Evolutionary conservation across 768 basidiomycete genomes (phyloP), one percentile per base, ranked within the genome.

Genomic region (Podaxis sp.): DNA sequence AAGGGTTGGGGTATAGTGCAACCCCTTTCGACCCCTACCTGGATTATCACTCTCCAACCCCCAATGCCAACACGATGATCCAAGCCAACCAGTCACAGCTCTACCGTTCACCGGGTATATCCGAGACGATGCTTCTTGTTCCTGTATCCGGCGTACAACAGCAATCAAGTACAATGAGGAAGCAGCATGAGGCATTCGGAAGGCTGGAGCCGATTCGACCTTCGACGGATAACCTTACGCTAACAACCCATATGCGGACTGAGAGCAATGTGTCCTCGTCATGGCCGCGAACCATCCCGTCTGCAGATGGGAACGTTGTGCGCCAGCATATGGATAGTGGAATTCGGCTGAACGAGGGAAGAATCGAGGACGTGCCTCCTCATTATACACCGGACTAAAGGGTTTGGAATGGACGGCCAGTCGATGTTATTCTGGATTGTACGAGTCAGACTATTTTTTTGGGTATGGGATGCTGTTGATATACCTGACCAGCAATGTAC

Each of bases 271-370:
- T 24, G 42, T n/a, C 42, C 12, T 51, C 24, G 49, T 24, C 49
- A 13, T 51, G 11, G 49, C 26, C 19, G 26, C 26, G 26, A 24
- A 24, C 49, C 19, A 13, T 3, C 22, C 13, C 49, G 8, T 3
- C 48, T 17, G 2, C 28, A 8, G 22, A 12, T 26, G 24, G 19
- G 12, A 26, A 12, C 19, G 19, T 13, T 13, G 22, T 38, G 22
- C 56, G 26, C 28, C 19, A 39, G 51, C 59, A 59, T 39, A 9
- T 24, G 11, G 59, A 59, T 38, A 52, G 59, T 26, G 59, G 59
- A 4, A 24, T 59, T 40, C 59, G 49, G 33, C 17, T 59, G 59
- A 24, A 39, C 6, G n/a, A 36, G 19, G n/a, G 3, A 3, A 24
- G 6, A 51, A 44, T 48, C 1, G 57, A 48, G 44, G 57, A 59